phyloP scores from a whole-genome alignment of 2,329 filamentous ascomycete genomes.

The Knufia petricola region DNA sequence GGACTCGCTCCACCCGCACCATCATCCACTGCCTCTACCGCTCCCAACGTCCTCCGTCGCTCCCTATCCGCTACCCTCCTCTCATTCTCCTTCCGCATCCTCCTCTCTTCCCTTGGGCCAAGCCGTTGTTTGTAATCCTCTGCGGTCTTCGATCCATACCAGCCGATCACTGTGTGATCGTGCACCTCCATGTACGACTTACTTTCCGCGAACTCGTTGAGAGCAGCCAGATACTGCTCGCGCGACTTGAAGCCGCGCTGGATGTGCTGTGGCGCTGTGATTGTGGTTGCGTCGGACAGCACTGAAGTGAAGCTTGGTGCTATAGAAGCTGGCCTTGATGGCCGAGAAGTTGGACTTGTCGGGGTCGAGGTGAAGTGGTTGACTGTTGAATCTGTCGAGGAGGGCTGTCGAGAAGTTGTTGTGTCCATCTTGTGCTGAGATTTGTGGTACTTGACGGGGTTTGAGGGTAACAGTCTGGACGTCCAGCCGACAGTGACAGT shows the following conservation, averaged over 20 bases:
- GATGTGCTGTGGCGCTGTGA: background rate
- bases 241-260: slow-evolving; percentile 3
- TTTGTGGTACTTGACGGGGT: no score
- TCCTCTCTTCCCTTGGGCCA: background rate
- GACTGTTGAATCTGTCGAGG: slow-evolving; percentile 1
- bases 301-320: background rate
- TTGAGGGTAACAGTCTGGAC: no score
- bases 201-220: slow-evolving; percentile 5
- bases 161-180: background rate
- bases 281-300: background rate
- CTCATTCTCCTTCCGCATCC: slow-evolving; percentile 7
- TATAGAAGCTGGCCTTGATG: background rate
- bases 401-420: background rate
- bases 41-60: no score
- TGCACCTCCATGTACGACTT: slow-evolving; percentile 2
- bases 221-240: slow-evolving; percentile 5
- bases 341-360: background rate
- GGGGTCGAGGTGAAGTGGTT: background rate
- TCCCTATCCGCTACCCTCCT: slow-evolving; percentile 1
- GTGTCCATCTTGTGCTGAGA: no score
- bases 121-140: slow-evolving; percentile 30
- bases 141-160: slow-evolving; percentile 1
- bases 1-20: background rate
- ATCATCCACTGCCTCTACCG: background rate
- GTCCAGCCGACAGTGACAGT: no score